phyloP scores from a whole-genome alignment of 257 asterid genomes.

The Solanum verrucosum region DNA sequence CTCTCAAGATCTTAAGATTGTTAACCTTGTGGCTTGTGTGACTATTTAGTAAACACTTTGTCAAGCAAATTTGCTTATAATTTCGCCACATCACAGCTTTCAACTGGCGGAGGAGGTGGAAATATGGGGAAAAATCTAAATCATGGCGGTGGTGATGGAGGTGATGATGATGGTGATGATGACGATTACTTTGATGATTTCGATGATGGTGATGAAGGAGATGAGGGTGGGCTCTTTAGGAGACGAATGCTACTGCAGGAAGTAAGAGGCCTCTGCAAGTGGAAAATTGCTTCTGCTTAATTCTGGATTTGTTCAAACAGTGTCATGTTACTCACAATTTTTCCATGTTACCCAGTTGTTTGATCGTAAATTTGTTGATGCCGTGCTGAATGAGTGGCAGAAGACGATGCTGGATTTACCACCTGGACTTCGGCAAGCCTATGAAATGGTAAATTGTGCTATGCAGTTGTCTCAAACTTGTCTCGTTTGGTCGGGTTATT shows the following conservation, averaged over 20 bases:
- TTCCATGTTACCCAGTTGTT: constrained; percentile 40
- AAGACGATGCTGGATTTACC: constrained; percentile 97
- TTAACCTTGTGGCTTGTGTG: not conserved
- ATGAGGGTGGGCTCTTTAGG: constrained; percentile 89
- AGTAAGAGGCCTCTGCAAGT: constrained; percentile 31
- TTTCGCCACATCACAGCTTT: constrained; percentile 37
- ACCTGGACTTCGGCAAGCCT: constrained; percentile 95
- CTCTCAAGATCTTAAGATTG: not conserved
- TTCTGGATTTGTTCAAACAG: not conserved
- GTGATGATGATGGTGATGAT: constrained; percentile 97
- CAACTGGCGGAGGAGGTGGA: constrained; percentile 94
- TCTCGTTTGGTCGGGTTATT: not conserved
- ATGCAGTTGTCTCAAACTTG: not conserved
- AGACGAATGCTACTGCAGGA: constrained; percentile 71
- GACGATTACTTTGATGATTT: constrained; percentile 93
- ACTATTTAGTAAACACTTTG: not conserved
- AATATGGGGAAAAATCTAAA: constrained; percentile 74
- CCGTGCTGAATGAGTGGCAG: constrained; percentile 95
- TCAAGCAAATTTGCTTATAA: not conserved
- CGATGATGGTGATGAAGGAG: constrained; percentile 97
- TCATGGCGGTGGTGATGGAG: constrained; percentile 97
- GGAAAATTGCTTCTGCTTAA: not conserved
- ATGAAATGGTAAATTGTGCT: constrained; percentile 67
- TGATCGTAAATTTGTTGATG: constrained; percentile 89
- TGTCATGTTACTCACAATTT: constrained; percentile 2